These are phyloP conservation scores for Sclerotinia minor DNA, from an alignment of 2,329 filamentous ascomycete species.

Conservation along the genomic window DNA sequence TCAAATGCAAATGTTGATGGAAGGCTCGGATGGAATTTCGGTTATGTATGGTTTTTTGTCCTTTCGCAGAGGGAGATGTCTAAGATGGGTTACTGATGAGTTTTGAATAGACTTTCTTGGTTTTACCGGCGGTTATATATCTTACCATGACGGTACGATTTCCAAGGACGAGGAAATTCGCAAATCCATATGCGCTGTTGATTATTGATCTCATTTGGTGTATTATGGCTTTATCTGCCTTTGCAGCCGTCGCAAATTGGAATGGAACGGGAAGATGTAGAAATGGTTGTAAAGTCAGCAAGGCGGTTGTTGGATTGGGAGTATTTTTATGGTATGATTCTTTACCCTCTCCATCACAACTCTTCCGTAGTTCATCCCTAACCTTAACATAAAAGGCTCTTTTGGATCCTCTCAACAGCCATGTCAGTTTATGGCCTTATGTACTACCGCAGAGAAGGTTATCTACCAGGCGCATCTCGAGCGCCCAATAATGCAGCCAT, in stretches of 20 bases:
- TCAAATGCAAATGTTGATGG: slow-evolving; percentile 53
- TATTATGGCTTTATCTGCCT: slow-evolving; percentile 66
- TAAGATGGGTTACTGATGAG: slow-evolving; percentile 18
- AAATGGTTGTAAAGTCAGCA: slow-evolving; percentile 59
- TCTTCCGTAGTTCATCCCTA: slow-evolving; percentile 20
- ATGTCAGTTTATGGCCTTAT: slow-evolving; percentile 61
- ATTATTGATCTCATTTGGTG: slow-evolving; percentile 57
- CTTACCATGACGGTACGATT: slow-evolving; percentile 65
- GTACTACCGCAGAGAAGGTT: slow-evolving; percentile 63
- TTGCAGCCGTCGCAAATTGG: slow-evolving; percentile 64
- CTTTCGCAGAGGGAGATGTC: background rate
- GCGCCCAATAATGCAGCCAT: slow-evolving; percentile 43
- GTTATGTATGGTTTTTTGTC: slow-evolving; percentile 52
- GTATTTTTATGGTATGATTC: slow-evolving; percentile 61
- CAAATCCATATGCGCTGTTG: slow-evolving; percentile 62
- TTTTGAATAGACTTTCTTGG: slow-evolving; percentile 59
- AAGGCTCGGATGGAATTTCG: slow-evolving; percentile 64
- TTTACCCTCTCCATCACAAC: background rate
- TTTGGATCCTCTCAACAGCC: slow-evolving; percentile 55
- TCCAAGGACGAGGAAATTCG: slow-evolving; percentile 59
- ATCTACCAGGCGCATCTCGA: slow-evolving; percentile 52
- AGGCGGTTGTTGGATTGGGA: slow-evolving; percentile 61
- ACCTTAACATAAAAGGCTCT: slow-evolving; percentile 47
- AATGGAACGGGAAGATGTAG: slow-evolving; percentile 59
- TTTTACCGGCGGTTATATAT: slow-evolving; percentile 64